These are phyloP conservation scores for Collariella sp. DNA, from an alignment of 495 filamentous ascomycete species.

Conservation along the genomic window DNA sequence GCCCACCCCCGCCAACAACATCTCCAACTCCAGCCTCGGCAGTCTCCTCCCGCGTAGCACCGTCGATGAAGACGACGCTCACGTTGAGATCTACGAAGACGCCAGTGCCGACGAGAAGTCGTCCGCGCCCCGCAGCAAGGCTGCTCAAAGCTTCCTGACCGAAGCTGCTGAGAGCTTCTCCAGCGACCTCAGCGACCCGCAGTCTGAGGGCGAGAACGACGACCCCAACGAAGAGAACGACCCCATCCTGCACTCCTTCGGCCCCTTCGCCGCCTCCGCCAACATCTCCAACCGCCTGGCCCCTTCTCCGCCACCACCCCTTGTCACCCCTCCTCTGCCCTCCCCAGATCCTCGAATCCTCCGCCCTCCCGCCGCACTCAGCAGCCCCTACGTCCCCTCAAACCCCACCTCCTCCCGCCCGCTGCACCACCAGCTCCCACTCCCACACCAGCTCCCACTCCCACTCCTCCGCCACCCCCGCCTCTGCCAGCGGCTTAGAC, in stretches of 20 bases:
- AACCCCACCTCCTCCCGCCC: conserved; percentile 5
- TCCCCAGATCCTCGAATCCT: conserved; percentile 1
- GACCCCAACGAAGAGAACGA: conserved; percentile 90
- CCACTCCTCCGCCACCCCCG: not conserved
- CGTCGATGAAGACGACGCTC: conserved; percentile 20
- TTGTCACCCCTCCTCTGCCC: not conserved
- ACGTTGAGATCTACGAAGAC: conserved; percentile 53
- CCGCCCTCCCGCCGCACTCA: not conserved
- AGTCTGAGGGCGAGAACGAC: conserved; percentile 58
- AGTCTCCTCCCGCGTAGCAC: conserved; percentile 21
- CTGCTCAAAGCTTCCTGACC: conserved; percentile 27
- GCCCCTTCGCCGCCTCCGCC: conserved; percentile 75
- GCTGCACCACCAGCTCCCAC: too few relatives aligned
- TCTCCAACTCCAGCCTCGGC: conserved; percentile 26
- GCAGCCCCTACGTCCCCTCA: conserved; percentile 8
- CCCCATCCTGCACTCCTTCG: conserved; percentile 81
- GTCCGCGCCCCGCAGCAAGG: conserved; percentile 15
- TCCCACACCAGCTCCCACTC: too few relatives aligned
- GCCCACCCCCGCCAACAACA: conserved; percentile 52
- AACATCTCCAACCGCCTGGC: conserved; percentile 73
- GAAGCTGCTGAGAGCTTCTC: conserved; percentile 39
- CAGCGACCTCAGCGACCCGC: conserved; percentile 54
- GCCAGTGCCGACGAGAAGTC: conserved; percentile 39
- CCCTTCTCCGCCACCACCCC: conserved; percentile 60
- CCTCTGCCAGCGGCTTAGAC: conserved; percentile 18